phyloP scores from a whole-genome alignment of 78 protist species.

The Tieghemostelium lacteum region DNA sequence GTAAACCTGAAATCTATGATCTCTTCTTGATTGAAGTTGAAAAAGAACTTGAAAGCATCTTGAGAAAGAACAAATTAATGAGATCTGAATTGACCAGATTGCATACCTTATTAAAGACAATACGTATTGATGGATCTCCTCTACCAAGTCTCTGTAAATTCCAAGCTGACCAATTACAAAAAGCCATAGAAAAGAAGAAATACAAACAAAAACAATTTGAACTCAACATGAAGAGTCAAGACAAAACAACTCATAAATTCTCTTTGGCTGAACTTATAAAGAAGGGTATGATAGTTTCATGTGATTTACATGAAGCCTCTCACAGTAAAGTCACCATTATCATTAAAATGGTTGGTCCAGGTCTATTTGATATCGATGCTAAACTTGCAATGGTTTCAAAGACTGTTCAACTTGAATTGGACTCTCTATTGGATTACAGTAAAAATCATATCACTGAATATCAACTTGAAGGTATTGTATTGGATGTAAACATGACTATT shows the following conservation, averaged over 20 bases:
- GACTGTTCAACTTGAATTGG: slow-evolving; percentile 29
- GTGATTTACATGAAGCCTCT: slow-evolving; percentile 51
- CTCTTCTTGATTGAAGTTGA: slow-evolving; percentile 45
- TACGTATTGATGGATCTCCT: slow-evolving; percentile 40
- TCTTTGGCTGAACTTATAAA: slow-evolving; percentile 37
- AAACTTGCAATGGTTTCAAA: slow-evolving; percentile 42
- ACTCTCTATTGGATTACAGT: slow-evolving; percentile 15
- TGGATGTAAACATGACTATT: slow-evolving; percentile 57
- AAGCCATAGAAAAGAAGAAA: slow-evolving; percentile 68
- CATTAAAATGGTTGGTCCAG: slow-evolving; percentile 41
- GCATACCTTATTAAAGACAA: slow-evolving; percentile 3
- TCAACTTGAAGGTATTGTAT: slow-evolving; percentile 67
- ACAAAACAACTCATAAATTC: slow-evolving; percentile 40
- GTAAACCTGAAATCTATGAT: slow-evolving; percentile 7
- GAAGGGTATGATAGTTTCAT: slow-evolving; percentile 44
- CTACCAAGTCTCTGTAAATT: slow-evolving; percentile 15
- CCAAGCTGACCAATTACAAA: slow-evolving; percentile 61
- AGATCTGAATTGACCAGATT: slow-evolving; percentile 50
- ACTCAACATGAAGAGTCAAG: background rate
- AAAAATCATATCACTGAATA: slow-evolving; percentile 66
- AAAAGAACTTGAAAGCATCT: slow-evolving; percentile 18
- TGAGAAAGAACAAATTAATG: slow-evolving; percentile 62
- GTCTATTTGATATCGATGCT: slow-evolving; percentile 76
- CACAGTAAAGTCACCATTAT: slow-evolving; percentile 22
- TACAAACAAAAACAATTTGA: background rate